Base-by-base conservation (phyloP, 306 rosid genomes). In the Erythrophleum fordii region DNA sequence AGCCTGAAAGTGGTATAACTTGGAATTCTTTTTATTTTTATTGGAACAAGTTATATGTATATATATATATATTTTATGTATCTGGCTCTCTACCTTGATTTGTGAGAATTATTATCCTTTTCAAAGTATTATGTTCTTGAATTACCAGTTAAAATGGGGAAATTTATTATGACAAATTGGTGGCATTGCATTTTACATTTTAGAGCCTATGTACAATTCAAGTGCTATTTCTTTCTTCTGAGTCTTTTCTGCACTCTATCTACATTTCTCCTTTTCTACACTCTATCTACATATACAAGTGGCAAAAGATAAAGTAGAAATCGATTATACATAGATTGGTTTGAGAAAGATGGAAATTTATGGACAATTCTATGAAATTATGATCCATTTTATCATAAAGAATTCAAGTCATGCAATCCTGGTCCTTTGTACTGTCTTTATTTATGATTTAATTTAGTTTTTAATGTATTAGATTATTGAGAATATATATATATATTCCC, bases 1-100 rank as follows among this genome's bases (percentile, higher is more conserved):
- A 37, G 5, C 41, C 41, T 37, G 41, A 18, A 11, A 37, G 29
- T 2, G 52, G 35, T 16, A 16, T 31, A 44, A 53, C 53, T 42
- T 68, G 34, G 8, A 68, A 23, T 41, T 3, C 73, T 68, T 41
- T 42, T 14, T 68, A 44, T 11, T 25, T 44, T 44, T 23, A 3
- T 45, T 42, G 71, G 12, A 44, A 18, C 39, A 60, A 60, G 35
- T 60, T 59, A 56, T 75, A 17, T 20, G 16, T 55, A 73, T 42
- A 60, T n/a, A n/a, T n/a, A n/a, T n/a, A n/a, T n/a, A n/a, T n/a
- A n/a, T n/a, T 37, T 51, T 42, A 18, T 75, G 67, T 72, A 26
- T 66, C 67, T 72, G 67, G 23, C 48, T 46, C 49, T 67, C 60
- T 16, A 52, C 58, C 71, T 3, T 73, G 79, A 73, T 74, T 51